Percentiles rank a stretch among this genome's conserved stretches.
Conservation (phyloP, 768 basidiomycete species). For the Trametes villosa region DNA sequence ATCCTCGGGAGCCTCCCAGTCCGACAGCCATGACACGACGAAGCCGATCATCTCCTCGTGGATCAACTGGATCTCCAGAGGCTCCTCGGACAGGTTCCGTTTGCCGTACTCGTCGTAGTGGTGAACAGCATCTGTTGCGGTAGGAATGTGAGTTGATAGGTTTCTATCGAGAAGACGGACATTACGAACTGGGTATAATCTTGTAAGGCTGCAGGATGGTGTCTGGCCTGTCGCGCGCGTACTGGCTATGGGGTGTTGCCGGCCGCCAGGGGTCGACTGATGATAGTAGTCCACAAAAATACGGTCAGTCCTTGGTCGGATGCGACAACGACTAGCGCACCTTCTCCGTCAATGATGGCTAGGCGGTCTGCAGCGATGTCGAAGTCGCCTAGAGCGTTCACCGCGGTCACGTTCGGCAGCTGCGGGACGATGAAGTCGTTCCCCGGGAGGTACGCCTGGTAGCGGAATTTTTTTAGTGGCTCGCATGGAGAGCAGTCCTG, state of each 20-base stretch:
- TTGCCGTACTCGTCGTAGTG: constrained; percentile 82
- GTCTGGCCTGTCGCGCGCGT: constrained; percentile 70
- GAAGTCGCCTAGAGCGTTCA: constrained; percentile 87
- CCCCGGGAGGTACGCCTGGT: constrained; percentile 77
- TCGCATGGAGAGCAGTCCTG: neutral
- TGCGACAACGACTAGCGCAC: constrained; percentile 39
- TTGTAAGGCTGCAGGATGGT: constrained; percentile 82
- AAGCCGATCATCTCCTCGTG: constrained; percentile 83
- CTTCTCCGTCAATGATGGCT: constrained; percentile 88
- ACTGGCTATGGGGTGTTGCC: constrained; percentile 78
- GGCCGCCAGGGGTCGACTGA: constrained; percentile 92
- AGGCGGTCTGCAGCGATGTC: constrained; percentile 77
- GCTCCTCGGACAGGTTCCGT: constrained; percentile 61
- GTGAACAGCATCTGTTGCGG: constrained; percentile 69
- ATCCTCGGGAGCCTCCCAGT: constrained; percentile 33
- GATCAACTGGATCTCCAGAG: constrained; percentile 75
- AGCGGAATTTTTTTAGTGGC: too few species aligned
- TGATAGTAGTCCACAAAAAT: neutral
- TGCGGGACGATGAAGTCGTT: constrained; percentile 71
- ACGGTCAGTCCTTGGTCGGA: neutral
- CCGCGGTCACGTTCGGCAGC: constrained; percentile 78
- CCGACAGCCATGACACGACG: constrained; percentile 73
- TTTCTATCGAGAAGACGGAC: neutral
- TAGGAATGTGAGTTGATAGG: neutral
- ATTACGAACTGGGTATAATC: constrained; percentile 73